Conservation (phyloP, 225 moss, liverwort and hornwort species). For the Bryoerythrophyllum caledonicum region DNA sequence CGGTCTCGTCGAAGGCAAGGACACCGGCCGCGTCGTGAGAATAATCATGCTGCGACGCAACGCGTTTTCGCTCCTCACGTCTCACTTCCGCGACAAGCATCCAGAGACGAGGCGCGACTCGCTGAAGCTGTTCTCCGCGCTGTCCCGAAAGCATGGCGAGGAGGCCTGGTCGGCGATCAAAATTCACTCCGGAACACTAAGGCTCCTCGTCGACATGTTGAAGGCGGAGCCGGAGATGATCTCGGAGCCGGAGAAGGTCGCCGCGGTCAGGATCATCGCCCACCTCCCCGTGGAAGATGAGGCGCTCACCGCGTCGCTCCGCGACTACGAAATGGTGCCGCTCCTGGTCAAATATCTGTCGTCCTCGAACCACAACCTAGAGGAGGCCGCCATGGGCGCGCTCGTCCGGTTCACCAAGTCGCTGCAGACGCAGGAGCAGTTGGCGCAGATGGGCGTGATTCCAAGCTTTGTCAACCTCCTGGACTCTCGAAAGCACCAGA, state of each 20-base stretch:
- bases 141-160: conserved; percentile 37
- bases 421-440: conserved; percentile 37
- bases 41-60: conserved; percentile 41
- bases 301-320: conserved; percentile 32
- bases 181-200: conserved; percentile 25
- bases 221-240: conserved; percentile 18
- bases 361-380: conserved; percentile 28
- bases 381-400: conserved; percentile 57
- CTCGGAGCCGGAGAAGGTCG: conserved; percentile 36
- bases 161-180: conserved; percentile 49
- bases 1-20: conserved; percentile 45
- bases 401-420: conserved; percentile 56
- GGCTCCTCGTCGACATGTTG: conserved; percentile 42
- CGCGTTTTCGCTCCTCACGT: conserved; percentile 41
- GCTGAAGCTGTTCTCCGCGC: conserved; percentile 42
- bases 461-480: conserved; percentile 40
- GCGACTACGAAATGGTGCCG: conserved; percentile 31
- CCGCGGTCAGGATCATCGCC: conserved; percentile 46
- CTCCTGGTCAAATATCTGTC: conserved; percentile 38
- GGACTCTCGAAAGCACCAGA: conserved; percentile 35
- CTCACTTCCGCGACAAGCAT: conserved; percentile 21
- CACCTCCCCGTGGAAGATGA: conserved; percentile 42
- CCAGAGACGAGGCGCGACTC: conserved; percentile 50
- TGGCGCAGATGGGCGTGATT: conserved; percentile 52
- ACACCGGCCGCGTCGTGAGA: conserved; percentile 35